Evolutionary conservation across 352 stramenopile species (phyloP).

Genomic region (Hyaloperonospora arabidopsidis): DNA sequence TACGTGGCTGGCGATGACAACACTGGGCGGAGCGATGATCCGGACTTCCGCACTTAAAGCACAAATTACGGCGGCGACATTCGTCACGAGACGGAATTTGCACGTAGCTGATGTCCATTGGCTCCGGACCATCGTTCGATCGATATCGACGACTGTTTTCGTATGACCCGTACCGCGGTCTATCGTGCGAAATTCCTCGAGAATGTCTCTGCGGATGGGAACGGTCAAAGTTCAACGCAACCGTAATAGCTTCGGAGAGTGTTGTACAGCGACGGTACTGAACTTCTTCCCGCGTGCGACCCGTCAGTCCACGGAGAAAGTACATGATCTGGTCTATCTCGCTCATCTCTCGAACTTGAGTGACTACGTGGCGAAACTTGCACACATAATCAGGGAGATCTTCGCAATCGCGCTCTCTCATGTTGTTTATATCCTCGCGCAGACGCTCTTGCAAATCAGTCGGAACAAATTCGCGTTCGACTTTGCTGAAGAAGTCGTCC

Average conservation of each 20-base stretch:
- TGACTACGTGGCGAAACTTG: slow-evolving; percentile 7
- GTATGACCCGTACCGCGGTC: slow-evolving; percentile 10
- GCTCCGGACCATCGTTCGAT: slow-evolving; percentile 6
- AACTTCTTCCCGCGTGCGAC: background rate
- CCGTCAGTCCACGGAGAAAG: slow-evolving; percentile 1
- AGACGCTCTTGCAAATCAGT: slow-evolving; percentile 1
- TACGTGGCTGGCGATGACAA: background rate
- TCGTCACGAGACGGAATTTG: slow-evolving; percentile 8
- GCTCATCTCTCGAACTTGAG: background rate
- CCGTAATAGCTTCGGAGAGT: no score
- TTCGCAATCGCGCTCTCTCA: slow-evolving; percentile 6
- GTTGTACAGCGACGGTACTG: no score
- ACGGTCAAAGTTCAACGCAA: no score
- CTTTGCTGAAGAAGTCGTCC: slow-evolving; percentile 7
- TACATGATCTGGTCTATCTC: slow-evolving; percentile 6
- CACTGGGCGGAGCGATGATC: background rate
- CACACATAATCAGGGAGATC: background rate
- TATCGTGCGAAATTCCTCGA: background rate
- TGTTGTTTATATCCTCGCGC: background rate
- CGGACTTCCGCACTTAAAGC: slow-evolving; percentile 2
- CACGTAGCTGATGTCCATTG: slow-evolving; percentile 13
- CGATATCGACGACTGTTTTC: slow-evolving; percentile 2
- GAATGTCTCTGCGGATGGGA: no score
- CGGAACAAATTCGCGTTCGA: slow-evolving; percentile 5
- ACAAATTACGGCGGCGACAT: slow-evolving; percentile 10